Evolutionary conservation across 75 land plant genomes (phyloP), one percentile per base, ranked within the genome.

Genomic region (Cupressus sempervirens): DNA sequence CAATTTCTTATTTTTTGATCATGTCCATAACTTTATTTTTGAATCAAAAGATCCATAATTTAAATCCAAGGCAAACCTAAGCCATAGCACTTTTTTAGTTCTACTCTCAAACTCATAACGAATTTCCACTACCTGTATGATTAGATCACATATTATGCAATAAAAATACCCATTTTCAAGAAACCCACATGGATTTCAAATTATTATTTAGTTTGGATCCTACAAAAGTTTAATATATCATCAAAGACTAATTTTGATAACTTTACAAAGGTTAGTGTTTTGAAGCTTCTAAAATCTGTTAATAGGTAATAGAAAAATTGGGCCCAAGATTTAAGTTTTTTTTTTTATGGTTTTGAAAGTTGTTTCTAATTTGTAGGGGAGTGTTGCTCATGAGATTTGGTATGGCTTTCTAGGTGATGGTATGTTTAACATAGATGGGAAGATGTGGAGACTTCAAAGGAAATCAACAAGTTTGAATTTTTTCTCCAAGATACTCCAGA

Each of bases 401-500:
- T 82, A 54, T 62, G 89, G 87, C 40, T 75, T 88, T 14, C 36
- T 89, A 29, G 90, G 90, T 8, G 16, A 84, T 36, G 90, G 90
- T 23, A 89, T 89, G 15, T 89, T 89, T 11, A 83, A 80, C 52
- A 18, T 43, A 34, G 90, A 89, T 52, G 90, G 90, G 7, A 48
- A 88, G 12, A 34, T 85, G 40, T 89, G 90, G 90, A 84, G 35
- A 23, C 82, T 53, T 35, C 90, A 89, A 23, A 82, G 90, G 58
- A 89, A 89, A 52, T 84, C 85, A 30, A 90, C 90, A 6, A 89
- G 86, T 14, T 26, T 85, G 4, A 86, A 89, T 38, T 89, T 89
- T 76, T 82, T 86, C 6, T 79, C 90, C 16, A 81, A 81, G 68
- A 84, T 83, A 73, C 68, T 89, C 26, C 75, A 84, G 14, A 79